These are phyloP conservation scores for Leucocoprinus birnbaumii DNA, from an alignment of 768 basidiomycete species.

Conservation along the genomic window DNA sequence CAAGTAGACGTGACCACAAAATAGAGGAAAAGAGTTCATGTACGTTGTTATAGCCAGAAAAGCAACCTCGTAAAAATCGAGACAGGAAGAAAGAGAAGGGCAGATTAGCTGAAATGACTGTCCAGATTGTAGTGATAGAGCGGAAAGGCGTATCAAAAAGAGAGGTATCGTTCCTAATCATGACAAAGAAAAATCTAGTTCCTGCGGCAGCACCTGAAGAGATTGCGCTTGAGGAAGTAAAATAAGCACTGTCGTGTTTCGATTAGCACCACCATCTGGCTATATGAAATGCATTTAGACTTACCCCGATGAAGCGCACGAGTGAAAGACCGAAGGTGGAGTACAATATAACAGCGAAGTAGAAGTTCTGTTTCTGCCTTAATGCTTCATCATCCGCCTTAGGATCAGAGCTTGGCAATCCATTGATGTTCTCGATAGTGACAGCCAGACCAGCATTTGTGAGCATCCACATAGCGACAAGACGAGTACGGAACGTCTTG, in stretches of 20 bases:
- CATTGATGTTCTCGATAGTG: slow-evolving; percentile 74
- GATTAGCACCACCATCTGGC: background rate
- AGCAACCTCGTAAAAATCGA: background rate
- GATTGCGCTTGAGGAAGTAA: slow-evolving; percentile 81
- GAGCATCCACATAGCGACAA: slow-evolving; percentile 81
- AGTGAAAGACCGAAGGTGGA: slow-evolving; percentile 72
- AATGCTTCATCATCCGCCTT: slow-evolving; percentile 39
- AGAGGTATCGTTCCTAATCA: background rate
- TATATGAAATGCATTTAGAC: slow-evolving; percentile 24
- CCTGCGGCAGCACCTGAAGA: slow-evolving; percentile 78
- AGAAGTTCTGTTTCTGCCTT: slow-evolving; percentile 44
- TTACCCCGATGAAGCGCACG: slow-evolving; percentile 74
- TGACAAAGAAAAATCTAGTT: slow-evolving; percentile 37
- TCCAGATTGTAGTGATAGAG: background rate
- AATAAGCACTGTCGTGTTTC: slow-evolving; percentile 59
- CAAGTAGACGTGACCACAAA: background rate
- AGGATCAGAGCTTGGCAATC: slow-evolving; percentile 36
- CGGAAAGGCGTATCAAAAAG: slow-evolving; percentile 1
- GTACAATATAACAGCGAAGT: slow-evolving; percentile 78
- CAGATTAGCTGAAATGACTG: slow-evolving; percentile 1
- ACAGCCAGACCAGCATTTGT: slow-evolving; percentile 68
- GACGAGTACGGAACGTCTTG: slow-evolving; percentile 88
- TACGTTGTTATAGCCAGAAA: background rate
- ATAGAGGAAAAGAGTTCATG: background rate
- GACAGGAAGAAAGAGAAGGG: too few relatives aligned